Evolutionary conservation across 257 asterid species (phyloP), one percentile per base, ranked within the genome.

Genomic region (Solanum neorickii): DNA sequence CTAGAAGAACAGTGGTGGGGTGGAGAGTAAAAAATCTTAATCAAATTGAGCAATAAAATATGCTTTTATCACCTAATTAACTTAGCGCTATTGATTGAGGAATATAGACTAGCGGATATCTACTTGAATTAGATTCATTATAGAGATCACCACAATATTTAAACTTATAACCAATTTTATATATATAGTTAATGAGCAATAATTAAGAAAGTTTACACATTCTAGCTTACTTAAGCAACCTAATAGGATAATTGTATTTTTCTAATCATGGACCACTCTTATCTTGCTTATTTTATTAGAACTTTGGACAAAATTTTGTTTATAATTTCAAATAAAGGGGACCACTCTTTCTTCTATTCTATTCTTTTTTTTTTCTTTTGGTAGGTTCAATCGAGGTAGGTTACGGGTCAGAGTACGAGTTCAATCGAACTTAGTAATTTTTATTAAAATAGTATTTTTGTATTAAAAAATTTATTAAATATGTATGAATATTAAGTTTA

Each of bases 331-430:
- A 44, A 46, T 25, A n/a, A 8, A 9, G 59, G 68, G 83, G 83
- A 77, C 83, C 83, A 3, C 39, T 44, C n/a, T 25, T 44, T 44
- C 20, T 77, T n/a, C n/a, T 21, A 39, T 39, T 37, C 35, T 33
- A 33, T 33, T 33, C 35, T 7, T 1, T 39, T 39, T 5, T 0
- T 41, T 75, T 75, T 23, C 6, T 77, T 77, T 44, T n/a, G 35
- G 37, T 42, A 13, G 84, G 35, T 77, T 44, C 1, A 9, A 44
- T 41, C 33, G 23, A 12, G 20, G 56, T 41, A 7, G 35, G 16
- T 8, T 12, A 49, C 23, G 16, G 2, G 9, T 15, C 1, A 1
- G 3, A 16, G 9, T 2, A 52, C 0, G 4, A 16, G 9, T 16
- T 52, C 23, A 52, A 2, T 1, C 9, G 0, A 52, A 52, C 23